These are phyloP conservation scores for Nectriaceae sp. DNA, from an alignment of 2,329 filamentous ascomycete species.

Conservation along the genomic window DNA sequence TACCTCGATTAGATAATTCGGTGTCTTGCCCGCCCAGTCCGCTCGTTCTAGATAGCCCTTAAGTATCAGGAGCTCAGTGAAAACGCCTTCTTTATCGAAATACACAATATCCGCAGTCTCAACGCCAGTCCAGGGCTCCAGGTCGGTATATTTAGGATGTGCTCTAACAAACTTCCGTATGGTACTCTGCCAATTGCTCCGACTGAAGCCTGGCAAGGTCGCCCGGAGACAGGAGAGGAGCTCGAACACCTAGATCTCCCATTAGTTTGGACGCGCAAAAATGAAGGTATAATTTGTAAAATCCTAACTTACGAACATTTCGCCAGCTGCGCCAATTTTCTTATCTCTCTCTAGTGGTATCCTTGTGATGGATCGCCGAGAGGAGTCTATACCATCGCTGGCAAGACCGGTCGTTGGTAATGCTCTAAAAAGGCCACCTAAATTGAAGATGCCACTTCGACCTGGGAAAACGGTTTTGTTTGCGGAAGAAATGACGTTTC, in stretches of 20 bases:
- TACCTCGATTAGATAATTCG: conserved; percentile 51
- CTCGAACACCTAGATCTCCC: conserved; percentile 41
- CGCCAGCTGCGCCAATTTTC: conserved; percentile 20
- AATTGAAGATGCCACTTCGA: not conserved
- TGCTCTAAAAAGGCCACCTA: not conserved
- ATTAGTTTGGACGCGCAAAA: not conserved
- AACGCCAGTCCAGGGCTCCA: conserved; percentile 39
- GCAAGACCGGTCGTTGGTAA: not conserved
- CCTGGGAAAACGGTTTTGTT: not conserved
- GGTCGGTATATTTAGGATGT: conserved; percentile 42
- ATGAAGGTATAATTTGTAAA: not conserved
- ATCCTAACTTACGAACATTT: conserved; percentile 17
- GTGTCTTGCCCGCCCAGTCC: conserved; percentile 30
- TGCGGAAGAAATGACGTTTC: not conserved
- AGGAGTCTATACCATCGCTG: not conserved
- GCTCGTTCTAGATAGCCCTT: conserved; percentile 33
- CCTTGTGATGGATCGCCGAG: conserved; percentile 6
- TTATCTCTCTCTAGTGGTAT: conserved; percentile 13
- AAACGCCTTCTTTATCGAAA: conserved; percentile 32
- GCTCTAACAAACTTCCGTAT: conserved; percentile 43
- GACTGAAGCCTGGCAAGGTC: conserved; percentile 35
- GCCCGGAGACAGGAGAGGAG: conserved; percentile 34
- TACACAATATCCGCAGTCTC: conserved; percentile 53
- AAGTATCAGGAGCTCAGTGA: conserved; percentile 38
- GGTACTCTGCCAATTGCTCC: conserved; percentile 49